phyloP scores from a whole-genome alignment of 306 rosid species.

The Pterocarpus santalinus region DNA sequence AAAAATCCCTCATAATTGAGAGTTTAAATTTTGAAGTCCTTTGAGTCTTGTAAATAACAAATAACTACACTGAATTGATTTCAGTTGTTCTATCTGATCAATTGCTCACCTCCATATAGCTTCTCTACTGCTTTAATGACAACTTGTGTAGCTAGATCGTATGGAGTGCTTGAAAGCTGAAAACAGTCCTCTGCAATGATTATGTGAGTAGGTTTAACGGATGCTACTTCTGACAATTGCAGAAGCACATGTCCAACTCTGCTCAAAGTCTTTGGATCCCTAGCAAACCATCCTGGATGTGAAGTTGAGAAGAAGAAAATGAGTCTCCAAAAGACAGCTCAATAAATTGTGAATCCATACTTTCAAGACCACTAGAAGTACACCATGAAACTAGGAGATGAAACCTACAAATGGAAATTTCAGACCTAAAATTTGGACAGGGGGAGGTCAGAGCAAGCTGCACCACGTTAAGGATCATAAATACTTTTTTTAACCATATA shows the following conservation, averaged over 20 bases:
- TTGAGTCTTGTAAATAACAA: constrained; percentile 9
- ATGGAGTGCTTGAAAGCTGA: constrained; percentile 74
- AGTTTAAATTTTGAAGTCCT: not conserved
- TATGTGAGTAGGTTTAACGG: constrained; percentile 61
- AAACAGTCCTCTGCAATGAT: constrained; percentile 90
- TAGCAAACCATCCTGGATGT: constrained; percentile 90
- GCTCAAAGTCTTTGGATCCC: constrained; percentile 73
- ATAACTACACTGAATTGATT: not conserved
- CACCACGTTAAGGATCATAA: constrained; percentile 6
- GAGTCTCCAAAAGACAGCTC: constrained; percentile 12
- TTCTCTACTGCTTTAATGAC: constrained; percentile 63
- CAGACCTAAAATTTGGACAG: not conserved
- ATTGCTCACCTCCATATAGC: constrained; percentile 76
- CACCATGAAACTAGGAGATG: constrained; percentile 2
- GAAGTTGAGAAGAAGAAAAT: constrained; percentile 51
- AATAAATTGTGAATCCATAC: constrained; percentile 4
- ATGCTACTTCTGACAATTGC: constrained; percentile 52
- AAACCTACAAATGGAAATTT: not conserved
- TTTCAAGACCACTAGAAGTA: constrained; percentile 23
- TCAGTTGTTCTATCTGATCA: not conserved
- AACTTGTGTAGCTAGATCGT: constrained; percentile 48
- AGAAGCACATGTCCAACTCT: constrained; percentile 73
- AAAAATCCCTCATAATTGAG: not conserved
- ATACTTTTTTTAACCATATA: not conserved
- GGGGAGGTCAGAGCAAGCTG: constrained; percentile 10